Base-by-base conservation (phyloP, 1,284 basidiomycete genomes). In the Agroathelia rolfsii region DNA sequence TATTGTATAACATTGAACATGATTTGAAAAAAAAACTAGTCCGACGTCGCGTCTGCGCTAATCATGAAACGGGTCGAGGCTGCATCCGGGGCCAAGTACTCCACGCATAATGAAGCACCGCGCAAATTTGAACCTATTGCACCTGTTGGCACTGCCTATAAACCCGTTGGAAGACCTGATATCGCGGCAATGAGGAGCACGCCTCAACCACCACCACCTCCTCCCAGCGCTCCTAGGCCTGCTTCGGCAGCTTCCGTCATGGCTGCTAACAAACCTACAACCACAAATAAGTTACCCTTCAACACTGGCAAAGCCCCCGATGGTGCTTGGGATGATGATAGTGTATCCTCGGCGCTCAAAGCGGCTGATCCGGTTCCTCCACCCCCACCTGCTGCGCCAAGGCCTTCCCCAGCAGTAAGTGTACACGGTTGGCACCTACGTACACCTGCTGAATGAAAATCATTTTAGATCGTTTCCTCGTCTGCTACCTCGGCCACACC, bases 21-120 rank as follows among this genome's bases (percentile, higher is more conserved):
- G 34, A 30, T 27, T 31, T 24, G 16, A 39, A 20, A 4, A n/a
- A n/a, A n/a, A n/a, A n/a, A n/a, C n/a, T 44, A 88, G 84, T 69
- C 69, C 37, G 92, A 96, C 55, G 85, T 96, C 12, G 61, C 75
- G 0, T 81, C 88, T 1, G 60, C 66, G 0, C 54, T 82, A 29
- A 87, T 96, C 54, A 85, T 90, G 75, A 77, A 80, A 39, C 77
- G 85, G 28, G 80, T 98, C 15, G 82, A 84, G 56, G 84, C 87
- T 23, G 84, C 90, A 9, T 90, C 86, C 4, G 94, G 94, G n/a
- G 77, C 89, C 0, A 93, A 80, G 52, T 98, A 97, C 58, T 78
- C 81, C 7, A 63, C 71, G 4, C 82, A 87, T 46, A 77, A 77
- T 34, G 79, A 85, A 43, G 52, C 59, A 18, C 48, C 77, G 0